Evolutionary conservation across 2,329 filamentous ascomycete species (phyloP).

Genomic region (Fonsecaea erecta): DNA sequence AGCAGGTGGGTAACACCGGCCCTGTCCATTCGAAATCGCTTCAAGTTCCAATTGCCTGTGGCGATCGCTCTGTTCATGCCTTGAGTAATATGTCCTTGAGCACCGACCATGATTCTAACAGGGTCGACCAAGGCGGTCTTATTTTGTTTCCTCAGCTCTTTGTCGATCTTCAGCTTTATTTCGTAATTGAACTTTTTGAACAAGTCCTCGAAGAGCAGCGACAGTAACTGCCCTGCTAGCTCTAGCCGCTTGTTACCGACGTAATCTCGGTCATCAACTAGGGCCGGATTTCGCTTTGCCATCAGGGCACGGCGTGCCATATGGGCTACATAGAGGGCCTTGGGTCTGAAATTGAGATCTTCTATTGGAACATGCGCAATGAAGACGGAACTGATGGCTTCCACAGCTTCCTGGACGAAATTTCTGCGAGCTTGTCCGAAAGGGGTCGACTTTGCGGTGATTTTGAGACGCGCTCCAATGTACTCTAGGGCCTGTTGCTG

Average conservation of each 20-base stretch:
- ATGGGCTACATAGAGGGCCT: slow-evolving; percentile 92
- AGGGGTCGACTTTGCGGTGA: slow-evolving; percentile 69
- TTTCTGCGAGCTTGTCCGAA: slow-evolving; percentile 69
- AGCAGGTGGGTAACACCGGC: slow-evolving; percentile 96
- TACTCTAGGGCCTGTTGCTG: slow-evolving; percentile 96
- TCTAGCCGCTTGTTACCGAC: slow-evolving; percentile 97
- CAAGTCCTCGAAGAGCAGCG: slow-evolving; percentile 92
- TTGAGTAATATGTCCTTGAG: slow-evolving; percentile 83
- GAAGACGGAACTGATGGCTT: slow-evolving; percentile 88
- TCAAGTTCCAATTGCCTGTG: slow-evolving; percentile 96
- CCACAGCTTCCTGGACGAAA: slow-evolving; percentile 86
- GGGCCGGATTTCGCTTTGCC: slow-evolving; percentile 83
- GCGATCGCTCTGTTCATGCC: slow-evolving; percentile 96
- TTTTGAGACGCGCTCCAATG: slow-evolving; percentile 84
- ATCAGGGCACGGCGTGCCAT: slow-evolving; percentile 97
- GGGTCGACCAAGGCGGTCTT: slow-evolving; percentile 88
- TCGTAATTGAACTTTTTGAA: slow-evolving; percentile 94
- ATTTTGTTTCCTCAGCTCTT: slow-evolving; percentile 91
- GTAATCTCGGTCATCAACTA: slow-evolving; percentile 96
- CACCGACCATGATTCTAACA: slow-evolving; percentile 78
- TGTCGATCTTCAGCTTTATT: slow-evolving; percentile 92
- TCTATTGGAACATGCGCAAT: slow-evolving; percentile 93
- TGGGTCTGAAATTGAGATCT: slow-evolving; percentile 93
- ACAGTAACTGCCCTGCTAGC: slow-evolving; percentile 89
- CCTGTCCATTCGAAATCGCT: slow-evolving; percentile 98